Conservation (phyloP, 768 basidiomycete species). For the Rhodotorula kratochvilovae region DNA sequence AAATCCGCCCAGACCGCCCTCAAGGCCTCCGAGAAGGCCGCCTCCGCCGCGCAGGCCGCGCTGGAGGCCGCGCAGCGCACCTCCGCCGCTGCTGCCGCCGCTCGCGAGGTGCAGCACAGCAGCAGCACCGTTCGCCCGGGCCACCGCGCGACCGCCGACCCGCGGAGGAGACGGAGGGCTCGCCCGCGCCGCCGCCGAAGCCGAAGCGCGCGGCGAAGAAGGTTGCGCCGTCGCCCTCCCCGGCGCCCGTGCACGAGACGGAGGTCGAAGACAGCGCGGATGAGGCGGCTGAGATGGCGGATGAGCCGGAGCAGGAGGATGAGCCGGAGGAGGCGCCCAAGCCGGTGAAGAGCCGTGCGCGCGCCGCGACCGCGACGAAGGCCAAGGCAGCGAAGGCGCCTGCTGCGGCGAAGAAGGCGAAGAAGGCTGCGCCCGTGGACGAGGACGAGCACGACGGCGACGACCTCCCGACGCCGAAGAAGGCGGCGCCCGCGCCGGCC, state of each 20-base stretch:
- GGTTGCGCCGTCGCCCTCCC: neutral
- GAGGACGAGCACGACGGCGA: constrained; percentile 7
- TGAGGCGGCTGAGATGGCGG: neutral
- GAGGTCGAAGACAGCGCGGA: neutral
- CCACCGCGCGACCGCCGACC: neutral
- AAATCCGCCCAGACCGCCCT: constrained; percentile 16
- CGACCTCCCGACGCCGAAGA: constrained; percentile 3
- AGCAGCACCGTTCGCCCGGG: constrained; percentile 21
- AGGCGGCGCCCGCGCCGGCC: neutral
- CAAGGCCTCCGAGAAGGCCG: constrained; percentile 14
- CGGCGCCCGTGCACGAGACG: neutral
- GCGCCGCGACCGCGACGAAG: neutral
- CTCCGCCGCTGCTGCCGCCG: too few relatives aligned
- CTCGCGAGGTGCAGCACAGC: neutral
- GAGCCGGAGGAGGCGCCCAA: neutral
- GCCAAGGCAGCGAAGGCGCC: constrained; percentile 8
- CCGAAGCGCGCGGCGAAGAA: neutral
- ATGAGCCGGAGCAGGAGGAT: neutral
- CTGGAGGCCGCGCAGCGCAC: constrained; percentile 3
- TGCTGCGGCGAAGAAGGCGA: neutral
- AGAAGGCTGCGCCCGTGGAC: neutral
- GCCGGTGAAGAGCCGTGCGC: constrained; percentile 4
- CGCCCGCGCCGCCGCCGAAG: neutral
- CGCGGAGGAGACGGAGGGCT: neutral
- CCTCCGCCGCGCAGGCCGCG: constrained; percentile 1